Evolutionary conservation across 257 asterid species (phyloP), one percentile per base, ranked within the genome.

Genomic region (Solanum ossicruentum): DNA sequence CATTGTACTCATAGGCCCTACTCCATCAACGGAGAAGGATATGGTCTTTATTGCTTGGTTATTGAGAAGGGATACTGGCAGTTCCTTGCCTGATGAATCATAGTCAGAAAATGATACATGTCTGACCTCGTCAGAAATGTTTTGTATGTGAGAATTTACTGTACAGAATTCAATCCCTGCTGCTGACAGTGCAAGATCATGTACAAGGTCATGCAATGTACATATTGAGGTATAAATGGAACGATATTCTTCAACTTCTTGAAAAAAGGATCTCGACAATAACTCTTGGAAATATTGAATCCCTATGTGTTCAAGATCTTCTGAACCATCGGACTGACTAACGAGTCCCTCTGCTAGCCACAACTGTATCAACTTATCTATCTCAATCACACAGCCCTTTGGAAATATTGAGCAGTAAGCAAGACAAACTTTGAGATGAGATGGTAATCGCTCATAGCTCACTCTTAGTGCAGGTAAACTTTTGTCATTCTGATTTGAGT

Each of bases 331-430:
- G 9, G 65, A 58, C 65, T 58, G n/a, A 58, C 65, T 58, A 9
- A 58, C 12, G 36, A 15, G 52, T 15, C 16, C 85, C 36, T 3
- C 4, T 36, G 77, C 77, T 20, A 67, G 16, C 67, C 66, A 83
- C 58, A 66, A 9, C 45, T 67, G 79, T 7, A 83, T 67, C 10
- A 67, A 0, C 51, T 83, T 67, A 66, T 63, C 61, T 47, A 47
- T 49, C 10, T 83, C n/a, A 12, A 49, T 47, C 54, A 17, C 80
- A 51, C 36, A 51, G 3, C 23, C 69, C n/a, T 58, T 58, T 4
- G 81, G 85, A 67, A 83, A 83, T 58, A 67, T 12, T 51, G 81
- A 83, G 65, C 85, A 51, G 32, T 63, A 26, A 52, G 85, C 81
- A 26, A 83, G 65, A 66, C 85, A 83, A 17, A 52, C 36, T 65